A percentile compares a stretch with the other conserved stretches of the same genome.
These are phyloP conservation scores for Tolypocladium amazonense DNA, from an alignment of 2,329 filamentous ascomycete genomes.

Conservation along the genomic window DNA sequence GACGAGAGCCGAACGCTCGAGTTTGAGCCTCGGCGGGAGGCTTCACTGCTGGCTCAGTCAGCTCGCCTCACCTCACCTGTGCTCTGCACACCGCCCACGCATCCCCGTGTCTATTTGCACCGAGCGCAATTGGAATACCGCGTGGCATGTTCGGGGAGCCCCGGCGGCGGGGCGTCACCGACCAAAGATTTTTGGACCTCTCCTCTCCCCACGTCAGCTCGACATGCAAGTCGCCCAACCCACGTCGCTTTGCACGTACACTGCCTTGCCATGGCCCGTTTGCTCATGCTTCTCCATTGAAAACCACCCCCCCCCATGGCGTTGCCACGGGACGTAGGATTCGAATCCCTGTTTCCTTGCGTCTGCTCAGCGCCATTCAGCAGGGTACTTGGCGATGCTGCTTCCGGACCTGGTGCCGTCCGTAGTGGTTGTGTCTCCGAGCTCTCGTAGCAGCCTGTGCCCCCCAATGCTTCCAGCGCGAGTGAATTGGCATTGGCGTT, in stretches of 20 bases:
- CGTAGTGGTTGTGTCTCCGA: not conserved
- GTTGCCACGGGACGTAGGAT: slow-evolving; percentile 8
- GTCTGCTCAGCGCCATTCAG: slow-evolving; percentile 1
- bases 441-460: not conserved
- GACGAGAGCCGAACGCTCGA: slow-evolving; percentile 3
- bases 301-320: not conserved
- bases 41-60: not conserved
- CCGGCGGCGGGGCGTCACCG: not conserved
- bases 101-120: not conserved
- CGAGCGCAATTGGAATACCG: not conserved
- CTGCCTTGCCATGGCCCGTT: not conserved
- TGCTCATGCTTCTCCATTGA: not conserved
- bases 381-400: slow-evolving; percentile 5
- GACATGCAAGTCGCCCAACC: not conserved
- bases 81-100: not conserved
- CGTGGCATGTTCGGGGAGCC: not conserved
- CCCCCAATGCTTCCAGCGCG: not conserved
- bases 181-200: not conserved
- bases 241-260: not conserved
- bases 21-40: not conserved
- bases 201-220: not conserved
- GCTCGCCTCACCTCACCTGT: slow-evolving; percentile 1
- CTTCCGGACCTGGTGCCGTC: not conserved
- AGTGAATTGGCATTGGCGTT: not conserved
- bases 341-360: slow-evolving; percentile 13